A percentile compares a stretch with the other conserved stretches of the same genome.
Evolutionary conservation across 345 rosid genomes (phyloP).

Genomic region (Limnanthes douglasii): DNA sequence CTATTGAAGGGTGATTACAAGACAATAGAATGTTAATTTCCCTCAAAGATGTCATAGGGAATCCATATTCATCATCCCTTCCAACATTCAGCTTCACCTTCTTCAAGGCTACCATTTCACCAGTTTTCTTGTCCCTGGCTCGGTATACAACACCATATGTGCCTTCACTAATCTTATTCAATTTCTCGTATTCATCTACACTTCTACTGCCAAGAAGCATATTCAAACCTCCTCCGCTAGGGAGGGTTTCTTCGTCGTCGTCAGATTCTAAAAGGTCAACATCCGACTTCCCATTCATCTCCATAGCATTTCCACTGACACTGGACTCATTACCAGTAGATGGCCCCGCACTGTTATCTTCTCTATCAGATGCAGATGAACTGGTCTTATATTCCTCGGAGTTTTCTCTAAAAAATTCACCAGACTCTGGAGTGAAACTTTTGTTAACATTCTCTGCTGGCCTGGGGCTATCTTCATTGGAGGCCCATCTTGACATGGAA

Average conservation of each 20-base stretch:
- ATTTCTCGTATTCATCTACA: slow-evolving; percentile 50
- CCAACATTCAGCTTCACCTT: slow-evolving; percentile 64
- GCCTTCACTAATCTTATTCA: slow-evolving; percentile 76
- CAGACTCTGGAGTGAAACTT: slow-evolving; percentile 27
- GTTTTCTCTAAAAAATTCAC: slow-evolving; percentile 21
- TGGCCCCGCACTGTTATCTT: slow-evolving; percentile 8
- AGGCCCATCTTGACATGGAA: slow-evolving; percentile 58
- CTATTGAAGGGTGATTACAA: slow-evolving; percentile 58
- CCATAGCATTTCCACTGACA: slow-evolving; percentile 13
- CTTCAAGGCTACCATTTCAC: slow-evolving; percentile 72
- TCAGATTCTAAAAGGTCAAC: slow-evolving; percentile 9
- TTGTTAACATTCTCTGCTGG: slow-evolving; percentile 13
- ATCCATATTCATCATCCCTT: slow-evolving; percentile 59
- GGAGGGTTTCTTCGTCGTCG: slow-evolving; percentile 15
- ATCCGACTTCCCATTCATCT: slow-evolving; percentile 10
- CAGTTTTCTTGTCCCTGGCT: slow-evolving; percentile 55
- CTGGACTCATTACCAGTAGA: slow-evolving; percentile 12
- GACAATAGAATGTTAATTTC: slow-evolving; percentile 77
- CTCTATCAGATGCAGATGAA: slow-evolving; percentile 18
- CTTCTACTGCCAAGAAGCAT: slow-evolving; percentile 58
- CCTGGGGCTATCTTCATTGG: slow-evolving; percentile 19
- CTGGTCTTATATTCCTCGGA: slow-evolving; percentile 13
- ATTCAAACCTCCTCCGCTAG: slow-evolving; percentile 19
- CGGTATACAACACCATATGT: slow-evolving; percentile 75
- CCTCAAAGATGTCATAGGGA: slow-evolving; percentile 72